Conservation (phyloP, 192 early-diverging fungal genomes). For the Lobosporangium transversale region DNA sequence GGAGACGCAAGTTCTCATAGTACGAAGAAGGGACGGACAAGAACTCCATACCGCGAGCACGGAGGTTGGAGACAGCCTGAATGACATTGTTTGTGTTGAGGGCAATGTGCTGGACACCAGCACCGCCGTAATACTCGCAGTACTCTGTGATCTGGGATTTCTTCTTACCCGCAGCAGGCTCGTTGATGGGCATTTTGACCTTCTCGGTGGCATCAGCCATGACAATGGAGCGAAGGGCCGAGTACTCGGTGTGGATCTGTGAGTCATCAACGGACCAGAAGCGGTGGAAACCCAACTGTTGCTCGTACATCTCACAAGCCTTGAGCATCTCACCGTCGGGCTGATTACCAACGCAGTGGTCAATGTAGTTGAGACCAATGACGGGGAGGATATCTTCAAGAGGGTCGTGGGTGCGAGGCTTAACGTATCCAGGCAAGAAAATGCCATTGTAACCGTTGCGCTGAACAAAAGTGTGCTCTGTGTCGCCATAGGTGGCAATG, state of each 20-base stretch:
- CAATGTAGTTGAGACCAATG: conserved; percentile 79
- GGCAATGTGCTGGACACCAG: conserved; percentile 95
- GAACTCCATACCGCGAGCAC: conserved; percentile 91
- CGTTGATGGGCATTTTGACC: conserved; percentile 98
- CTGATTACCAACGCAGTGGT: conserved; percentile 97
- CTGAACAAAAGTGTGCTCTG: conserved; percentile 96
- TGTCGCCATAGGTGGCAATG: conserved; percentile 93
- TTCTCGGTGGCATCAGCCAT: conserved; percentile 92
- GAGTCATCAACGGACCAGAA: conserved; percentile 99
- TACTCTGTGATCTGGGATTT: conserved; percentile 97
- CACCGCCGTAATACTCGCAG: conserved; percentile 86
- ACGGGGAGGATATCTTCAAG: conserved; percentile 69
- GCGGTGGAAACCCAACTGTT: conserved; percentile 93
- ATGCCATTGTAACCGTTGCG: conserved; percentile 80
- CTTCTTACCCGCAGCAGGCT: conserved; percentile 92
- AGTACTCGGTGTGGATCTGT: conserved; percentile 96
- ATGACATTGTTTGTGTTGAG: conserved; percentile 89
- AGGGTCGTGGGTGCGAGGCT: conserved; percentile 58
- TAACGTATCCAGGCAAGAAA: conserved; percentile 86
- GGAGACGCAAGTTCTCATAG: conserved; percentile 85
- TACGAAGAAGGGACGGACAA: conserved; percentile 84
- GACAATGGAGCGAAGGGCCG: conserved; percentile 92
- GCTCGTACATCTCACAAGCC: conserved; percentile 87
- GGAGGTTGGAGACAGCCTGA: conserved; percentile 79
- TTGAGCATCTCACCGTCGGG: conserved; percentile 90